Evolutionary conservation across 2,329 filamentous ascomycete genomes (phyloP), one percentile per base, ranked within the genome.

Genomic region (Xenoacremonium recifei): DNA sequence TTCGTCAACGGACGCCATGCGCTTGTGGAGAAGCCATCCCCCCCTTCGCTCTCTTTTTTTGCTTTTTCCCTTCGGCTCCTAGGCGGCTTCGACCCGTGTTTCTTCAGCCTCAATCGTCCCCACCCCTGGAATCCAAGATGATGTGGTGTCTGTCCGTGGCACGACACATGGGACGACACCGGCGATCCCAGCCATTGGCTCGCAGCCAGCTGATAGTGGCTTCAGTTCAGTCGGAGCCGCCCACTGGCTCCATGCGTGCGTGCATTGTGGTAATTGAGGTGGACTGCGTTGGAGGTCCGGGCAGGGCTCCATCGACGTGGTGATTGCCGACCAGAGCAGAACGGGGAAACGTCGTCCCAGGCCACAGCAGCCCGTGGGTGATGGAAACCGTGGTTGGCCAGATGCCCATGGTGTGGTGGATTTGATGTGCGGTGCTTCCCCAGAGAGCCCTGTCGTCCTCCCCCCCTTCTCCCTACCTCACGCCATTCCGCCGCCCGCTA

Each of bases 401-500:
- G 16, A 34, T 19, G 34, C n/a, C 4, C 25, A 6, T 19, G 31
- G 15, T 17, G 31, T 12, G 31, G 17, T n/a, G 31, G 31, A n/a
- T 34, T 16, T 19, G 6, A 34, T 17, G 12, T 30, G 48, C 39
- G 44, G 51, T 47, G 45, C 39, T 40, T 30, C 47, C 43, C 42
- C n/a, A n/a, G n/a, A n/a, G n/a, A n/a, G n/a, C n/a, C n/a, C n/a
- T n/a, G n/a, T n/a, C n/a, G n/a, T n/a, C n/a, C n/a, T n/a, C n/a
- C n/a, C n/a, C n/a, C n/a, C n/a, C n/a, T n/a, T 34, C 31, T 34
- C 35, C 44, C 45, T 36, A 49, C 53, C 54, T 58, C 55, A 58
- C 54, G 55, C 55, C 55, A 58, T 57, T 55, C 53, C 51, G 46
- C 51, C 51, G 49, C 52, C 46, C 51, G 41, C 55, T 56, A 58